Evolutionary conservation across 225 moss, liverwort and hornwort genomes (phyloP).

Genomic region (Pseudoscleropodium purum): DNA sequence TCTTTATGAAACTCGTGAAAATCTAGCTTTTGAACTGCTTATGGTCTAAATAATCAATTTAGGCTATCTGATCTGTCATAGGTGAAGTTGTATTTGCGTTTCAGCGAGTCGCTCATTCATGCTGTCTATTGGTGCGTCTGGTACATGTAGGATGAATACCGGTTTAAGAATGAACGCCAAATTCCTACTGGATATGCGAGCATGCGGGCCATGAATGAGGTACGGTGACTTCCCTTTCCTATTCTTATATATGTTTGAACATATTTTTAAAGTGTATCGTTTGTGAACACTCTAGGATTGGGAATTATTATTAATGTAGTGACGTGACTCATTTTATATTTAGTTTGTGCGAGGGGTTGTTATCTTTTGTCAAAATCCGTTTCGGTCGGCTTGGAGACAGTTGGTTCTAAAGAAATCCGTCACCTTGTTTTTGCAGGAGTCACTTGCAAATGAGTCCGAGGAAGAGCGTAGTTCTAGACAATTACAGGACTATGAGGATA

Average conservation of each 20-base stretch:
- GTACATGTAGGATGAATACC: conserved; percentile 24
- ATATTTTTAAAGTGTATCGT: not conserved
- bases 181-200: conserved; percentile 40
- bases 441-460: conserved; percentile 39
- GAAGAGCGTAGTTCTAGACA: conserved; percentile 56
- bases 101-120: not conserved
- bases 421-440: conserved; percentile 39
- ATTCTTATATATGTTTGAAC: not conserved
- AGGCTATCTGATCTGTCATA: not conserved
- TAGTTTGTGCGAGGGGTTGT: not conserved
- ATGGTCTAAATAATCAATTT: not conserved
- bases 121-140: not conserved
- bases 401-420: not conserved
- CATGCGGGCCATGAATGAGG: conserved; percentile 32
- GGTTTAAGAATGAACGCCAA: conserved; percentile 21
- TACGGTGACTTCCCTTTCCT: not conserved
- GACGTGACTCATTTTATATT: not conserved
- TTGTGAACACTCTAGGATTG: not conserved
- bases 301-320: not conserved
- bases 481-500: conserved; percentile 67
- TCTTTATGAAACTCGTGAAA: not conserved
- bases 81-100: not conserved
- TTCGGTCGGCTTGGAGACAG: not conserved
- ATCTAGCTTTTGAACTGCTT: not conserved
- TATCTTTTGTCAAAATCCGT: not conserved